These are phyloP conservation scores for Sutorius eximius DNA, from an alignment of 1,284 basidiomycete species.

Conservation along the genomic window DNA sequence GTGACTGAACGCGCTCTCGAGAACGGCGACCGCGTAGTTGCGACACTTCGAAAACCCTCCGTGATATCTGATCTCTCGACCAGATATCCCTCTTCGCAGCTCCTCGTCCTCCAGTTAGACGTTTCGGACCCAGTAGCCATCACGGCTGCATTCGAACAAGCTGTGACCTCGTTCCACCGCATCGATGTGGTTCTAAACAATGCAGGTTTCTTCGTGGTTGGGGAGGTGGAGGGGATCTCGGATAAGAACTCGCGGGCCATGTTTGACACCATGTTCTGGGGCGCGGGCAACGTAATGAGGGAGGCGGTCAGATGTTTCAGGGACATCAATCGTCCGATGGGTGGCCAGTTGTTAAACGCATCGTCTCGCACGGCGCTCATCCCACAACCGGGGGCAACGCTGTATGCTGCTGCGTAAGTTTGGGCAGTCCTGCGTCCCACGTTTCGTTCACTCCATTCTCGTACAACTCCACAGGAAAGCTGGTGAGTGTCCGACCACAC, in stretches of 20 bases:
- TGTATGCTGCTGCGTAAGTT: slow-evolving; percentile 29
- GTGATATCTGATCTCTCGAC: slow-evolving; percentile 24
- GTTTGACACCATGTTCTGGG: slow-evolving; percentile 38
- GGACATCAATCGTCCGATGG: slow-evolving; percentile 26
- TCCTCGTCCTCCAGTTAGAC: slow-evolving; percentile 31
- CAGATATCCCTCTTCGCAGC: slow-evolving; percentile 23
- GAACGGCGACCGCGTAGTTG: slow-evolving; percentile 33
- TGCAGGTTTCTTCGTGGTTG: slow-evolving; percentile 30
- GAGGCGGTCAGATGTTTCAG: slow-evolving; percentile 31
- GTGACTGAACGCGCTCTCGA: slow-evolving; percentile 28
- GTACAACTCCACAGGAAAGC: slow-evolving; percentile 19
- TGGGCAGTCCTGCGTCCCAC: background rate
- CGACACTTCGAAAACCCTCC: slow-evolving; percentile 33
- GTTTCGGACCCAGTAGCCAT: slow-evolving; percentile 25
- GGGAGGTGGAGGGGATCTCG: slow-evolving; percentile 30
- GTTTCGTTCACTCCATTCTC: background rate
- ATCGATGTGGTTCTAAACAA: slow-evolving; percentile 40
- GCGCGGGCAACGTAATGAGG: slow-evolving; percentile 32
- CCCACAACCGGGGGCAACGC: slow-evolving; percentile 22
- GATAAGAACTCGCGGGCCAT: slow-evolving; percentile 28
- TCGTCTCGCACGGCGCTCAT: slow-evolving; percentile 30
- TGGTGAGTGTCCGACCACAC: slow-evolving; percentile 11
- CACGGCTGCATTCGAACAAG: slow-evolving; percentile 25
- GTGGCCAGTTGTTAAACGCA: slow-evolving; percentile 27
- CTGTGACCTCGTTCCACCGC: slow-evolving; percentile 25